Conservation (phyloP, 2,329 filamentous ascomycete species). For the Nemania sp. region DNA sequence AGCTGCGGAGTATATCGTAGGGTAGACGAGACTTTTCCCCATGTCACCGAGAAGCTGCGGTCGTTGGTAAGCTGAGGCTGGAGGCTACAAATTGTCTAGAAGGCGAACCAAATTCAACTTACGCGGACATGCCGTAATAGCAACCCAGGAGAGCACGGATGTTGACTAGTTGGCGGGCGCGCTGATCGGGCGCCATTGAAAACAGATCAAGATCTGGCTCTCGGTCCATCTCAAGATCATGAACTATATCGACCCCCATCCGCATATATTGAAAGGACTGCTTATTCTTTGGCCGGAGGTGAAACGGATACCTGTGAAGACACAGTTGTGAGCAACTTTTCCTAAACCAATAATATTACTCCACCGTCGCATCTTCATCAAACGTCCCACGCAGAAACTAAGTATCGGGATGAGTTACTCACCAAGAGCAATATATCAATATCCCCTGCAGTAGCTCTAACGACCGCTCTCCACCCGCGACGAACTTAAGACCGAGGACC, state of each 20-base stretch:
- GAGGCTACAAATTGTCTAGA: not conserved
- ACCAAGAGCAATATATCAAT: slow-evolving; percentile 70
- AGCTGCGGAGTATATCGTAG: slow-evolving; percentile 59
- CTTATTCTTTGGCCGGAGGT: slow-evolving; percentile 64
- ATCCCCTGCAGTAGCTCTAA: slow-evolving; percentile 69
- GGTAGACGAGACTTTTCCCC: slow-evolving; percentile 52
- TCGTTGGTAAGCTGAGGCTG: not conserved
- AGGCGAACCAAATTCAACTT: slow-evolving; percentile 35
- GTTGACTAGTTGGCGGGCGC: slow-evolving; percentile 54
- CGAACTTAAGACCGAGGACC: slow-evolving; percentile 66
- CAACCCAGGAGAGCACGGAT: slow-evolving; percentile 61
- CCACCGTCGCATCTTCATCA: not conserved
- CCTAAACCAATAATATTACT: not conserved
- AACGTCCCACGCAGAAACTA: not conserved
- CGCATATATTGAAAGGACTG: slow-evolving; percentile 63
- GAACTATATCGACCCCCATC: slow-evolving; percentile 64
- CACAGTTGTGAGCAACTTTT: slow-evolving; percentile 12
- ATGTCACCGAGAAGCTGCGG: slow-evolving; percentile 55
- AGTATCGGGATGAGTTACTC: slow-evolving; percentile 22
- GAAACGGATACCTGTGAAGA: slow-evolving; percentile 64
- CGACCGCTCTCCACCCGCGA: slow-evolving; percentile 67
- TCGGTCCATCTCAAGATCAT: slow-evolving; percentile 63
- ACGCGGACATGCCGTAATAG: slow-evolving; percentile 60
- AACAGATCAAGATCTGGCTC: slow-evolving; percentile 49
- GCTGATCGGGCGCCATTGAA: slow-evolving; percentile 33